phyloP scores from a whole-genome alignment of 345 rosid genomes.

The Populus tremula region DNA sequence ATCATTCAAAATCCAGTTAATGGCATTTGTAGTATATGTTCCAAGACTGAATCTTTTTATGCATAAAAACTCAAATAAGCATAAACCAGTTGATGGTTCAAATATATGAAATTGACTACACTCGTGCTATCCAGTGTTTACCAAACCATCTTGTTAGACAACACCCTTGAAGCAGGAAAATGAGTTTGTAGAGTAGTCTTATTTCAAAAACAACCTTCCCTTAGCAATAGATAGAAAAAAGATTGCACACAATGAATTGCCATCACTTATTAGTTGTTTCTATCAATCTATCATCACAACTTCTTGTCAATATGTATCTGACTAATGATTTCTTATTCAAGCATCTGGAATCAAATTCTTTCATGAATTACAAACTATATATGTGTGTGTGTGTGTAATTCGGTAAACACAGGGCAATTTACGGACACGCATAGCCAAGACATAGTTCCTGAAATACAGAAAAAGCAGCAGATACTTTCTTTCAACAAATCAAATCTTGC shows the following conservation, averaged over 20 bases:
- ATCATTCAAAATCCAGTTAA: slow-evolving; percentile 9
- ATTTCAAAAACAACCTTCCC: too few species aligned
- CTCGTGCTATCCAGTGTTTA: too few species aligned
- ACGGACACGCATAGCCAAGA: background rate
- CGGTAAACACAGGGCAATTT: background rate
- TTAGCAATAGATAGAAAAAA: too few species aligned
- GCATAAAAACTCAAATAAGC: background rate
- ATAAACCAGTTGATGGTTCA: background rate
- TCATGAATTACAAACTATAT: too few species aligned
- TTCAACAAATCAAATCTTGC: slow-evolving; percentile 81
- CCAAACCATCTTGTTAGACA: background rate
- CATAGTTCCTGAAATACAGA: background rate
- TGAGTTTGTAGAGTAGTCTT: too few species aligned
- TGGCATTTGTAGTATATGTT: background rate
- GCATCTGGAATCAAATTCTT: too few species aligned
- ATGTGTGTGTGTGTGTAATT: too few species aligned
- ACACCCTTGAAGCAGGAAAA: background rate
- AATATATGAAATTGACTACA: background rate
- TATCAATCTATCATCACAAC: too few species aligned
- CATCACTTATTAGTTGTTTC: too few species aligned
- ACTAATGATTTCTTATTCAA: too few species aligned
- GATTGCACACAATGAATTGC: too few species aligned
- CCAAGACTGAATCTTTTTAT: background rate
- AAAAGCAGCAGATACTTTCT: slow-evolving; percentile 58
- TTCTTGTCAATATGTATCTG: too few species aligned